These are phyloP conservation scores for Dalechampia spathulata DNA, from an alignment of 441 rosid species.

Conservation along the genomic window DNA sequence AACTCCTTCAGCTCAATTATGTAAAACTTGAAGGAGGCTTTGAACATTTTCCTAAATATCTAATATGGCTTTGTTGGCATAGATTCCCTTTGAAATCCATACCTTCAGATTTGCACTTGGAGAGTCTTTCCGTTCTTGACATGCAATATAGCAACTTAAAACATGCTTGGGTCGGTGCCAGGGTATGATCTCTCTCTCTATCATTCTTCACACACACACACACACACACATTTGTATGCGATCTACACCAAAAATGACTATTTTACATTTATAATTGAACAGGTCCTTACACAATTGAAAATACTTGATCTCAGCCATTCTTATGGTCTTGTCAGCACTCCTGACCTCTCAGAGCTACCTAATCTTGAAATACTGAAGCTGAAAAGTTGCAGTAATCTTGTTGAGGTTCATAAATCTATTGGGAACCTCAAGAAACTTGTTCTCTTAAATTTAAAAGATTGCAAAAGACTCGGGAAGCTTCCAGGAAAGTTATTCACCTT, in stretches of 20 bases:
- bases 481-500: constrained; percentile 11
- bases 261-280: constrained; percentile 13
- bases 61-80: constrained; percentile 24
- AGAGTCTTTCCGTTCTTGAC: constrained; percentile 22
- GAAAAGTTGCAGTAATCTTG: constrained; percentile 20
- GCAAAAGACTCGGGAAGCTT: constrained; percentile 19
- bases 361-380: constrained; percentile 24
- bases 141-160: constrained; percentile 18
- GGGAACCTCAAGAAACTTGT: constrained; percentile 13
- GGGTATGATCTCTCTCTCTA: constrained; percentile 13
- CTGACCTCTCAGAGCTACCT: constrained; percentile 23
- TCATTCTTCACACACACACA: neutral
- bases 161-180: constrained; percentile 16
- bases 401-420: constrained; percentile 21
- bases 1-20: constrained; percentile 17
- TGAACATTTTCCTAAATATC: constrained; percentile 14
- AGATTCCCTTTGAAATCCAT: constrained; percentile 19
- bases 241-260: neutral
- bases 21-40: constrained; percentile 12
- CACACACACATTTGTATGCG: neutral
- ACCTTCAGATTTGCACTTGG: constrained; percentile 12
- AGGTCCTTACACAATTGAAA: constrained; percentile 19
- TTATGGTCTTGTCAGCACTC: constrained; percentile 15
- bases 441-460: constrained; percentile 16
- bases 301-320: constrained; percentile 28